Conservation (phyloP, 1,139 yeast species). For the Kluyveromyces marxianus region DNA sequence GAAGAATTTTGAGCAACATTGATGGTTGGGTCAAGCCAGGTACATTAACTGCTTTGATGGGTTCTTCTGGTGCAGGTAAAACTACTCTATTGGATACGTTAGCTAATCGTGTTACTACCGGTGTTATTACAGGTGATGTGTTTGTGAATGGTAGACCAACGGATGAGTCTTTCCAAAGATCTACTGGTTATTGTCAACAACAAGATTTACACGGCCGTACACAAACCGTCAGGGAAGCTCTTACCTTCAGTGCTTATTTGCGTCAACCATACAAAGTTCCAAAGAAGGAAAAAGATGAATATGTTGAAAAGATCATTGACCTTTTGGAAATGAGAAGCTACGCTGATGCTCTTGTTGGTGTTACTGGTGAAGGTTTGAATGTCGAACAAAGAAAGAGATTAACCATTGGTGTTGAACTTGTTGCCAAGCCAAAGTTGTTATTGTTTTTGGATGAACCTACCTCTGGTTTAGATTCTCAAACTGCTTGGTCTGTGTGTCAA, state of each 20-base stretch:
- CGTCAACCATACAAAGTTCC: conserved; percentile 51
- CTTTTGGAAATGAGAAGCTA: conserved; percentile 59
- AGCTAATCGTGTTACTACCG: conserved; percentile 60
- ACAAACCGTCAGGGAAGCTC: conserved; percentile 64
- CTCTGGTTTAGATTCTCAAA: conserved; percentile 78
- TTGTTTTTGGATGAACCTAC: conserved; percentile 81
- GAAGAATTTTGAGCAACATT: conserved; percentile 50
- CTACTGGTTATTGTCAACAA: conserved; percentile 68
- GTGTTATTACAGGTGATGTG: conserved; percentile 59
- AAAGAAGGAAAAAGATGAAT: conserved; percentile 48
- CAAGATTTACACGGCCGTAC: conserved; percentile 60
- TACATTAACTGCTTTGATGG: conserved; percentile 61
- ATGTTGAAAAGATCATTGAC: conserved; percentile 56
- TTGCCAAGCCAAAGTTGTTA: conserved; percentile 68
- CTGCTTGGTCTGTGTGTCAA: conserved; percentile 68
- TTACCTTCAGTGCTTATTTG: conserved; percentile 56
- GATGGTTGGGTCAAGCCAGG: conserved; percentile 70
- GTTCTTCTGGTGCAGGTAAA: conserved; percentile 73
- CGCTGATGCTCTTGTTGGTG: conserved; percentile 69
- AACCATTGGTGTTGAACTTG: conserved; percentile 73
- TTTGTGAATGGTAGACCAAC: conserved; percentile 55
- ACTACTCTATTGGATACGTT: conserved; percentile 59
- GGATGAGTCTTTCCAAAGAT: conserved; percentile 58
- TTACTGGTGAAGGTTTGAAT: conserved; percentile 56
- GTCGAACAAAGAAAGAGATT: conserved; percentile 72